Evolutionary conservation across 192 early-diverging fungal species (phyloP).

Genomic region (Haplosporangium gracile): DNA sequence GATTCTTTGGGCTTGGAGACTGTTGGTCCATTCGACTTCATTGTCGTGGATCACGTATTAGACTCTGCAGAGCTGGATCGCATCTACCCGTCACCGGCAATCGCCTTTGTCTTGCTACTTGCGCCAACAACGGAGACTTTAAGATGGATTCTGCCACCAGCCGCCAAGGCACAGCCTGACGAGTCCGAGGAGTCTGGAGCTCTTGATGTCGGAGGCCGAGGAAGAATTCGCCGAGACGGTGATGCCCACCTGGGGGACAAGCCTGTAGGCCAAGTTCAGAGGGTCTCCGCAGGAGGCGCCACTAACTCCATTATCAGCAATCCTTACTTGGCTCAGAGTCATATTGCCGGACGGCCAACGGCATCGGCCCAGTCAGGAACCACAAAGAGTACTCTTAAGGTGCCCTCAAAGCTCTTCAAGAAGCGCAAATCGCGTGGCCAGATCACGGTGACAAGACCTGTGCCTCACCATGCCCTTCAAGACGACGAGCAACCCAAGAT

Average conservation of each 20-base stretch:
- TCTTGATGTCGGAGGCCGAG: constrained; percentile 32
- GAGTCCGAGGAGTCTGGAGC: constrained; percentile 17
- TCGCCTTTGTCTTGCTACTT: constrained; percentile 32
- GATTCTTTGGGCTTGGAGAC: not conserved
- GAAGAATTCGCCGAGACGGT: not conserved
- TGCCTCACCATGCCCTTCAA: not conserved
- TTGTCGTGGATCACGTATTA: constrained; percentile 42
- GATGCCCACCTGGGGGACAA: not conserved
- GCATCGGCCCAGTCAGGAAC: not conserved
- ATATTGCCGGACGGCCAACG: not conserved
- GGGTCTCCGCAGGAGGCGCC: not conserved
- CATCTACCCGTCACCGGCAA: constrained; percentile 25
- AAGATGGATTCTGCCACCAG: constrained; percentile 47
- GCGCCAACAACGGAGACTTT: constrained; percentile 41
- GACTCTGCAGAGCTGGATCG: constrained; percentile 43
- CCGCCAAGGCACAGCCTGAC: constrained; percentile 8
- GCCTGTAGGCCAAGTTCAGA: not conserved
- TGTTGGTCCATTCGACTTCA: constrained; percentile 26
- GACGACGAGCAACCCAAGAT: not conserved
- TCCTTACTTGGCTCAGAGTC: not conserved
- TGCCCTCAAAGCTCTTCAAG: constrained; percentile 39
- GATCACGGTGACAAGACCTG: constrained; percentile 25
- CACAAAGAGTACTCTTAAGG: not conserved
- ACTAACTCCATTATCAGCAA: not conserved
- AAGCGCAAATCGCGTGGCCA: constrained; percentile 39